phyloP scores from a whole-genome alignment of 345 rosid genomes.

The Balakata baccata region DNA sequence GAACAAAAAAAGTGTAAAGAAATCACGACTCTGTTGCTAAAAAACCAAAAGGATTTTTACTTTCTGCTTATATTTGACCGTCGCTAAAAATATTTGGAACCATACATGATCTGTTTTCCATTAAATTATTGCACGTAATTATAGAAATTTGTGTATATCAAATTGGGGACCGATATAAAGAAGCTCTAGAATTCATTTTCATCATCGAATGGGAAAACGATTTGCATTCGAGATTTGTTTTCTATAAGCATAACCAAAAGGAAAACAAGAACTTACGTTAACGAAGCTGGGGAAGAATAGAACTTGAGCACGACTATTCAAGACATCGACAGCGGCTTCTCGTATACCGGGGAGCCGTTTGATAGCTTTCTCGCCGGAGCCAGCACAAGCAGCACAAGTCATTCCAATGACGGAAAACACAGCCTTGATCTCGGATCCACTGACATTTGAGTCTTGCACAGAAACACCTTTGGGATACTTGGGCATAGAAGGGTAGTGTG shows the following conservation, averaged over 20 bases:
- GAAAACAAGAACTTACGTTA: slow-evolving; percentile 41
- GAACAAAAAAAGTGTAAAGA: neutral
- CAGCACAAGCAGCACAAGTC: slow-evolving; percentile 93
- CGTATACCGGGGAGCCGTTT: slow-evolving; percentile 80
- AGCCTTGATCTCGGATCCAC: slow-evolving; percentile 45
- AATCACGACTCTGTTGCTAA: neutral
- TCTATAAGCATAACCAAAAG: neutral
- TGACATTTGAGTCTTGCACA: slow-evolving; percentile 24
- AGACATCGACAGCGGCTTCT: slow-evolving; percentile 71
- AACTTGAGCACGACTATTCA: slow-evolving; percentile 67
- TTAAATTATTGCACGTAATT: neutral
- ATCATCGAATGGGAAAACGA: neutral
- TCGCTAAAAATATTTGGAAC: neutral
- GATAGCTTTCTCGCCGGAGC: slow-evolving; percentile 84
- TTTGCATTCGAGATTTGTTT: neutral
- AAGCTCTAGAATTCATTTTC: neutral
- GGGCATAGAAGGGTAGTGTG: slow-evolving; percentile 64
- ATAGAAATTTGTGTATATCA: neutral
- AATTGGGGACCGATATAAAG: neutral
- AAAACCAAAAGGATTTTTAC: neutral
- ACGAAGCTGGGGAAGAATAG: slow-evolving; percentile 56
- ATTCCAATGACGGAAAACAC: slow-evolving; percentile 69
- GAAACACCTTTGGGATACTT: slow-evolving; percentile 57
- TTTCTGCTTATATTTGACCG: neutral
- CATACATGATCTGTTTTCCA: neutral